phyloP scores from a whole-genome alignment of 305 asterid genomes.

The Nicotiana rustica region DNA sequence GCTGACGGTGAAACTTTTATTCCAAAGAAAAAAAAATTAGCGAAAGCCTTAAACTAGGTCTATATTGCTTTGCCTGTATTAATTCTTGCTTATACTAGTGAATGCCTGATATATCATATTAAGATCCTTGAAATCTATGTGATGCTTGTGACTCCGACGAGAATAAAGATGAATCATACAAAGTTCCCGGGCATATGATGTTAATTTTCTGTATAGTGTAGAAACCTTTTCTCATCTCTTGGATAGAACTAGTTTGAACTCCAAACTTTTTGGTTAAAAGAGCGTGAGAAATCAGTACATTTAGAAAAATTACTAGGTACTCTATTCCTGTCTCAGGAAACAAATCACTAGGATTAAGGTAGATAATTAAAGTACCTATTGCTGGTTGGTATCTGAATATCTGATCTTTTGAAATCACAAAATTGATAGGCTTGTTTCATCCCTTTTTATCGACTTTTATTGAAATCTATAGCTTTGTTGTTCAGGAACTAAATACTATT shows the following conservation, averaged over 20 bases:
- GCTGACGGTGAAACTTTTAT: not conserved
- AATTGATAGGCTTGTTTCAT: not conserved
- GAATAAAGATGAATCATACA: not conserved
- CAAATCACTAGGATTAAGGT: slow-evolving; percentile 5
- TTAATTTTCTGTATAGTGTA: not conserved
- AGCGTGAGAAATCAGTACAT: not conserved
- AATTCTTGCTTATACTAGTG: not conserved
- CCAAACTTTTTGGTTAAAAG: not conserved
- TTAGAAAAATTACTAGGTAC: slow-evolving; percentile 6
- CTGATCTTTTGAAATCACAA: not conserved
- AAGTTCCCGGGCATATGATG: not conserved
- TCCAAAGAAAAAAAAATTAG: not conserved
- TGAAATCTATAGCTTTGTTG: slow-evolving; percentile 14
- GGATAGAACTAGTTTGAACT: slow-evolving; percentile 4
- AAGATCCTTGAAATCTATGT: slow-evolving; percentile 13
- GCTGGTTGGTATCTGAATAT: slow-evolving; percentile 5
- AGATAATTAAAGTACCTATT: not conserved
- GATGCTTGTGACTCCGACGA: not conserved
- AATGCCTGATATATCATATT: slow-evolving; percentile 1
- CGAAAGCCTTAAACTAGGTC: not conserved
- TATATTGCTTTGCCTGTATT: not conserved
- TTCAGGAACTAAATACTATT: not conserved
- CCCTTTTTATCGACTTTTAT: not conserved
- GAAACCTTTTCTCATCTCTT: not conserved
- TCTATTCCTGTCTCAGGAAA: slow-evolving; percentile 7